Percentiles rank a stretch among this genome's conserved stretches.
phyloP scores from a whole-genome alignment of 2,329 filamentous ascomycete species.

The Colletotrichum spaethianum region DNA sequence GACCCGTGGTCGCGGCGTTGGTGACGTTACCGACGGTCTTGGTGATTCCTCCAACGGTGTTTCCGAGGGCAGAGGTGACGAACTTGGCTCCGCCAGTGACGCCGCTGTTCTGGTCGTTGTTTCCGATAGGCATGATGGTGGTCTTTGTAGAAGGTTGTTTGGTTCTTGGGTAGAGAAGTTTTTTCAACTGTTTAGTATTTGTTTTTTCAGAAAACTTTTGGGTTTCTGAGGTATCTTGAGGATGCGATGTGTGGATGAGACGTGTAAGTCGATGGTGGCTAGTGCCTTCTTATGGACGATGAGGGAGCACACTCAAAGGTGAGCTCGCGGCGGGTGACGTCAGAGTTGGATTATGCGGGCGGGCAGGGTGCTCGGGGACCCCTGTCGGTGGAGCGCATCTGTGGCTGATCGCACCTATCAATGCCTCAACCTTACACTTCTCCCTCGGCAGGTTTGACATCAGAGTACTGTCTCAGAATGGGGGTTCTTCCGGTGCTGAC shows the following conservation, averaged over 20 bases:
- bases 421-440: neutral
- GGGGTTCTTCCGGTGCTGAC: slow-evolving; percentile 5
- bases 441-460: slow-evolving; percentile 28
- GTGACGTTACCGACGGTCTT: slow-evolving; percentile 58
- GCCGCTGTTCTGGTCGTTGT: slow-evolving; percentile 43
- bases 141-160: slow-evolving; percentile 37
- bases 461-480: slow-evolving; percentile 24
- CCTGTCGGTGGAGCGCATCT: slow-evolving; percentile 15
- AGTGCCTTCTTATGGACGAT: slow-evolving; percentile 12
- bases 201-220: neutral
- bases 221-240: neutral
- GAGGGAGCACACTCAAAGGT: neutral
- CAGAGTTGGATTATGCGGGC: neutral
- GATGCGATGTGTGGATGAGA: neutral
- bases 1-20: slow-evolving; percentile 68
- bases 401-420: slow-evolving; percentile 37
- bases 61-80: slow-evolving; percentile 57
- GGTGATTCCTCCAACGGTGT: slow-evolving; percentile 56
- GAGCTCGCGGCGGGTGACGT: slow-evolving; percentile 17
- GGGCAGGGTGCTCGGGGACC: neutral
- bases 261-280: neutral
- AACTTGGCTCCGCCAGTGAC: slow-evolving; percentile 55
- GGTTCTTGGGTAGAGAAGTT: neutral
- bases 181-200: neutral
- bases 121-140: slow-evolving; percentile 45